These are phyloP conservation scores for Takashimella koratensis DNA, from an alignment of 1,284 basidiomycete species.

Conservation along the genomic window DNA sequence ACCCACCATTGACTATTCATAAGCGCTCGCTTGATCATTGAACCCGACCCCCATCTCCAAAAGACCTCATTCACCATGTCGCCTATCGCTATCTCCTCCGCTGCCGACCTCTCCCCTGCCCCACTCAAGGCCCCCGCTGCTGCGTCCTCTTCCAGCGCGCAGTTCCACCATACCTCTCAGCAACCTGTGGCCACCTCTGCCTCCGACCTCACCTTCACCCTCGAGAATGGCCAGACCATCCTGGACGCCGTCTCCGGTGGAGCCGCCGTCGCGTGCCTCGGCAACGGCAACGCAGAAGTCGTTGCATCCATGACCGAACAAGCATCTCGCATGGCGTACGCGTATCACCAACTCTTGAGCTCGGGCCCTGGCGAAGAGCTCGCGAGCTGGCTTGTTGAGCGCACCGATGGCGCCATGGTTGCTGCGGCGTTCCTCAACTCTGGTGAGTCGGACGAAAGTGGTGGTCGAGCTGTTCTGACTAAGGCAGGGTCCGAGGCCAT, in stretches of 20 bases:
- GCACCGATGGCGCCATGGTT: slow-evolving; percentile 21
- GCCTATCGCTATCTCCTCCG: neutral
- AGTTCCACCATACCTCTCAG: neutral
- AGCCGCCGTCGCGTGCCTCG: slow-evolving; percentile 75
- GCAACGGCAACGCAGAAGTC: slow-evolving; percentile 62
- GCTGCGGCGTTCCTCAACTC: slow-evolving; percentile 31
- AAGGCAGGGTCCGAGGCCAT: slow-evolving; percentile 29
- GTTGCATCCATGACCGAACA: slow-evolving; percentile 25
- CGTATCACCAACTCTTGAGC: slow-evolving; percentile 24
- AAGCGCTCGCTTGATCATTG: too few species aligned
- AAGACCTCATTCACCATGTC: too few species aligned
- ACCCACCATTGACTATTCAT: too few species aligned
- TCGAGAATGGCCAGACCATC: slow-evolving; percentile 20
- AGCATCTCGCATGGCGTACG: slow-evolving; percentile 23
- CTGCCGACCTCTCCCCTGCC: neutral
- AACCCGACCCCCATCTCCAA: too few species aligned
- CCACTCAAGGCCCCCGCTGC: neutral
- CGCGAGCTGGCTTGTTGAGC: slow-evolving; percentile 17
- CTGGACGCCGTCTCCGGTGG: slow-evolving; percentile 56
- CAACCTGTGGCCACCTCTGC: slow-evolving; percentile 13
- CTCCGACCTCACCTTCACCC: slow-evolving; percentile 21
- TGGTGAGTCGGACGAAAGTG: slow-evolving; percentile 8
- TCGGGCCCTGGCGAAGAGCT: slow-evolving; percentile 22
- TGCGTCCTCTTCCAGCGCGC: neutral
- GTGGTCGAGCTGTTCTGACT: neutral